Evolutionary conservation across 371 early-diverging fungal genomes (phyloP).

Genomic region (Mucor mucedo): DNA sequence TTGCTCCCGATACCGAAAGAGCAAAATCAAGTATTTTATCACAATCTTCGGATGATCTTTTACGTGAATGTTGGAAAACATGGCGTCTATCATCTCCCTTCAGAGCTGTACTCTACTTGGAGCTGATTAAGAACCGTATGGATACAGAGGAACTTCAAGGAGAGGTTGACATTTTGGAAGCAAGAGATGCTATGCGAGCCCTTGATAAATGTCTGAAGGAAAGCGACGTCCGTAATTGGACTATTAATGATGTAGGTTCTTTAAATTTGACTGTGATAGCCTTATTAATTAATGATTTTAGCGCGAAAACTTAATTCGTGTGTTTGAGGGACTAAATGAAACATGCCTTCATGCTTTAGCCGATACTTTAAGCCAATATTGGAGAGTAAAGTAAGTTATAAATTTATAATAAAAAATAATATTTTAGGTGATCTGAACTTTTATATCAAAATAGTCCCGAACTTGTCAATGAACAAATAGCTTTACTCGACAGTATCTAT

Average conservation of each 20-base stretch:
- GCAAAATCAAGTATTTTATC: slow-evolving; percentile 61
- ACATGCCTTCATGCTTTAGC: slow-evolving; percentile 43
- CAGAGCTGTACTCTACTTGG: slow-evolving; percentile 69
- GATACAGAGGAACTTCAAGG: slow-evolving; percentile 39
- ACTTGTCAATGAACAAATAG: slow-evolving; percentile 45
- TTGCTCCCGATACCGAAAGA: slow-evolving; percentile 52
- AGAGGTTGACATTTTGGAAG: slow-evolving; percentile 49
- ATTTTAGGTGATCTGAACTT: background rate
- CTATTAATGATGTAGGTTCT: slow-evolving; percentile 54
- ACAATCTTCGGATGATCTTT: slow-evolving; percentile 60
- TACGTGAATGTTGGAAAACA: slow-evolving; percentile 71
- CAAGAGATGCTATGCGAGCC: slow-evolving; percentile 53
- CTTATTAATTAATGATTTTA: slow-evolving; percentile 5
- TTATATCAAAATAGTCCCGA: slow-evolving; percentile 31
- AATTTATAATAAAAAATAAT: background rate
- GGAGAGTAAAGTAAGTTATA: slow-evolving; percentile 44
- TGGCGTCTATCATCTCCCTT: slow-evolving; percentile 75
- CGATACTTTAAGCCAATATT: slow-evolving; percentile 49
- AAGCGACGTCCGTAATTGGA: slow-evolving; percentile 54
- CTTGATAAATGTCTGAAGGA: slow-evolving; percentile 54
- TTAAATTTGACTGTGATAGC: background rate
- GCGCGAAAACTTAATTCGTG: slow-evolving; percentile 50
- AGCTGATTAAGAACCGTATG: slow-evolving; percentile 61
- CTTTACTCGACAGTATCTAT: slow-evolving; percentile 53
- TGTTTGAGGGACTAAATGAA: slow-evolving; percentile 52